These are phyloP conservation scores for Apophysomyces elegans DNA, from an alignment of 371 early-diverging fungal genomes.

Conservation along the genomic window DNA sequence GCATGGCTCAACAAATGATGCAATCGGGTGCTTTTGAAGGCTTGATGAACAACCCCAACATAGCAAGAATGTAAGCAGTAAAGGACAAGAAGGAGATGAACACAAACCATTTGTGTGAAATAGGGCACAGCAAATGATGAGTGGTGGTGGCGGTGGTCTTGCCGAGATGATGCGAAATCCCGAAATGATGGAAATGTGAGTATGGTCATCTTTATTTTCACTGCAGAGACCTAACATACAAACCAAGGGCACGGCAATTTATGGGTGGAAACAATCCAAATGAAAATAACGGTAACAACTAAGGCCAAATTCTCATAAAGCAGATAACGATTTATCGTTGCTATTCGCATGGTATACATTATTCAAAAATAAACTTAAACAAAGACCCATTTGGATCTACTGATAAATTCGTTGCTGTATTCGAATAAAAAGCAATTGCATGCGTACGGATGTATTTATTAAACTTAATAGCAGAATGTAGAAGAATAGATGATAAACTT, in stretches of 20 bases:
- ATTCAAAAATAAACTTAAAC: no score
- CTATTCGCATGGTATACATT: no score
- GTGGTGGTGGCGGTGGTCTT: conserved; percentile 59
- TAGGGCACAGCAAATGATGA: conserved; percentile 83
- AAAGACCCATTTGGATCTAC: no score
- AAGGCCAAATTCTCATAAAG: not conserved
- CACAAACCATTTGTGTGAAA: conserved; percentile 15
- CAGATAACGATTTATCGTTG: no score
- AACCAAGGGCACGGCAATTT: conserved; percentile 69
- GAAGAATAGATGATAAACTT: no score
- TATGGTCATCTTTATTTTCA: conserved; percentile 1
- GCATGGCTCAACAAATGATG: conserved; percentile 96
- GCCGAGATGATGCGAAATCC: conserved; percentile 82
- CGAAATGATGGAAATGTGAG: conserved; percentile 74
- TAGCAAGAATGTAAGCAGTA: conserved; percentile 74
- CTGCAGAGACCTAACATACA: not conserved
- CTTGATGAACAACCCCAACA: conserved; percentile 89
- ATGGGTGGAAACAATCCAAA: conserved; percentile 58
- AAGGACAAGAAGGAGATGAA: not conserved
- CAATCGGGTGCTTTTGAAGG: conserved; percentile 83
- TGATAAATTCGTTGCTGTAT: no score
- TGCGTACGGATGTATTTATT: no score
- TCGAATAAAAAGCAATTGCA: no score
- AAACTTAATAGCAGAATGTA: no score
- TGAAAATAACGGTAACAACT: conserved; percentile 15